Conservation (phyloP, 208 protist genomes). For the Leptomonas seymouri region DNA sequence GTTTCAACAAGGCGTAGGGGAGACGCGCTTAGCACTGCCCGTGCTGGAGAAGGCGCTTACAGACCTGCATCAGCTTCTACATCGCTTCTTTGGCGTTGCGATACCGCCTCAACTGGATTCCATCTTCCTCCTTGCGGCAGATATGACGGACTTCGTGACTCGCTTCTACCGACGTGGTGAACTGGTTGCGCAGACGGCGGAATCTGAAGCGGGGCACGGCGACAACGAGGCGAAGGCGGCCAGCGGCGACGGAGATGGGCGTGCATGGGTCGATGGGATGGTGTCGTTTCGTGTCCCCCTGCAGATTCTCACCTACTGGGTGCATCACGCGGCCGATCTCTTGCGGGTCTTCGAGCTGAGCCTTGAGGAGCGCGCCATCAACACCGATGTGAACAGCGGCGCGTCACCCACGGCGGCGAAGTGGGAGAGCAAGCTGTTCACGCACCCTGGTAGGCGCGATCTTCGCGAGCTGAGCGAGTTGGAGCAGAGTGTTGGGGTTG, state of each 20-base stretch:
- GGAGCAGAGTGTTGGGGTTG: conserved; percentile 34
- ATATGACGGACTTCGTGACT: conserved; percentile 38
- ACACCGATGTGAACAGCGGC: neutral
- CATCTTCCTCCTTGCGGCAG: conserved; percentile 33
- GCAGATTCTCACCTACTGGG: conserved; percentile 45
- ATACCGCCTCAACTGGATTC: conserved; percentile 41
- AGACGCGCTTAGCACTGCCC: conserved; percentile 23
- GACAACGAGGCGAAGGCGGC: neutral
- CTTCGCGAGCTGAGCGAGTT: conserved; percentile 38
- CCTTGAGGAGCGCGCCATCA: conserved; percentile 32
- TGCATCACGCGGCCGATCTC: conserved; percentile 25
- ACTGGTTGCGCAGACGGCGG: neutral
- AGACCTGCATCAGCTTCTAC: conserved; percentile 14
- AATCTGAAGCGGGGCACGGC: too few species aligned
- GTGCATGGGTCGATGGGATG: conserved; percentile 22
- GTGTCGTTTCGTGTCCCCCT: conserved; percentile 39
- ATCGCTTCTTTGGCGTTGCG: conserved; percentile 39
- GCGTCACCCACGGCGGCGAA: neutral
- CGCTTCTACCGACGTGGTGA: conserved; percentile 19
- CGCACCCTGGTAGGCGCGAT: conserved; percentile 39
- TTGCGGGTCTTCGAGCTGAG: conserved; percentile 31
- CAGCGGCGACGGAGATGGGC: neutral
- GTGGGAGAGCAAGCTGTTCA: conserved; percentile 17
- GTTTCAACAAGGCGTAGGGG: conserved; percentile 16
- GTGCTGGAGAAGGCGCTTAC: conserved; percentile 29